Percentiles rank a stretch among this genome's conserved stretches.
These are phyloP conservation scores for Elsinoe perseae DNA, from an alignment of 2,329 filamentous ascomycete genomes.

Conservation along the genomic window DNA sequence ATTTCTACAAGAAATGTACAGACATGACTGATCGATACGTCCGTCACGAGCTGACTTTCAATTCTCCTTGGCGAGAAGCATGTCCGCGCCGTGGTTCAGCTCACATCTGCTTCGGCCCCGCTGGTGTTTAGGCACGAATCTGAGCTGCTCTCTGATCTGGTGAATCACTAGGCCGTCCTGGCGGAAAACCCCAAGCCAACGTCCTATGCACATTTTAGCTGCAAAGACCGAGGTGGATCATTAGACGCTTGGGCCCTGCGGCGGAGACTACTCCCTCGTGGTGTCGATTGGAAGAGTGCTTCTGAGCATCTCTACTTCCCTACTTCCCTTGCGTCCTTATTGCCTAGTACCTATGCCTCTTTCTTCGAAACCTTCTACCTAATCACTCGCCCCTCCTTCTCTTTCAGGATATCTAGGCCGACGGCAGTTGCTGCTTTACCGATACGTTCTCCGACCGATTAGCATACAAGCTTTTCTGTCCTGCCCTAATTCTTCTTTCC, in stretches of 20 bases:
- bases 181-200: background rate
- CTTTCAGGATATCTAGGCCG: background rate
- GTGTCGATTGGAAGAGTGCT: constrained; percentile 5
- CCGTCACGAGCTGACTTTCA: background rate
- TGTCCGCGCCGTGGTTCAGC: background rate
- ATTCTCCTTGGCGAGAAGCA: background rate
- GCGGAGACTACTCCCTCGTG: constrained; percentile 4
- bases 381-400: background rate
- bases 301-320: background rate
- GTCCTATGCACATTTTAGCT: constrained; percentile 7
- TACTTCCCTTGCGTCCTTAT: background rate
- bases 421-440: constrained; percentile 11
- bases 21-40: background rate
- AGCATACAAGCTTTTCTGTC: constrained; percentile 6
- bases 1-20: background rate
- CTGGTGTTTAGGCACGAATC: background rate
- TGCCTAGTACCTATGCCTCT: background rate
- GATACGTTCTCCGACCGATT: constrained; percentile 10
- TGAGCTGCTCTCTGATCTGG: background rate
- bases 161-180: background rate
- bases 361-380: background rate
- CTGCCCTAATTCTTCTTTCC: constrained; percentile 3
- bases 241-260: constrained; percentile 11
- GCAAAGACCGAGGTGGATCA: constrained; percentile 11
- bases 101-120: constrained; percentile 9